Base-by-base conservation (phyloP, 1,284 basidiomycete species). In the Ceratobasidium sp. region DNA sequence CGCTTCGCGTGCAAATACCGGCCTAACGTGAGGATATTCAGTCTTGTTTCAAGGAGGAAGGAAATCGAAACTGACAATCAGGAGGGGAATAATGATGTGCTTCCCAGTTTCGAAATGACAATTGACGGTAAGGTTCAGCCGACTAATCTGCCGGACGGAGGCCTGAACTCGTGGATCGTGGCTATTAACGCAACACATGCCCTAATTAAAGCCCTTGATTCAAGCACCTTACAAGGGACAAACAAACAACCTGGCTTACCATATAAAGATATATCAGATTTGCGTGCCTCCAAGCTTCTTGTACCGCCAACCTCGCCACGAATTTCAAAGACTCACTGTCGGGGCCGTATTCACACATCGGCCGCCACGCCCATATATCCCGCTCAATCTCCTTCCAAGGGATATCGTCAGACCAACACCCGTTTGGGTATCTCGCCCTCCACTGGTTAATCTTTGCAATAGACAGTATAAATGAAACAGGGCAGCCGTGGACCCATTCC, bases 181-280 rank as follows among this genome's bases (percentile, higher is more conserved):
- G 26, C 39, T 45, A 8, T 36, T 46, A 10, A 61, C 16, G 23
- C 59, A 36, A 21, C 59, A 61, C 59, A 61, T 61, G 9, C 39
- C 41, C 59, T 61, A 16, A 10, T 5, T 14, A 14, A 6, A 6
- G 5, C 36, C 36, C 5, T 39, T 6, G 5, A 39, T 14, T 39
- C 14, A 5, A 39, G 36, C 14, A 39, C 14, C 14, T 39, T 39
- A 39, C 36, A 39, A 39, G 36, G 36, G 6, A 39, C 36, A 39
- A 39, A 5, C 14, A 39, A 14, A 39, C 36, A 39, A 5, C 5
- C 60, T 9, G 9, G 46, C n/a, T n/a, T n/a, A n/a, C 60, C 60
- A 62, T 62, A 30, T 62, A 62, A 1, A 62, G 14, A 26, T 62
- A 62, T 26, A 62, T 62, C 45, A 62, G 14, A 14, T 6, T 5